Conservation (phyloP, 345 rosid species). For the Pseudoturritis turrita region DNA sequence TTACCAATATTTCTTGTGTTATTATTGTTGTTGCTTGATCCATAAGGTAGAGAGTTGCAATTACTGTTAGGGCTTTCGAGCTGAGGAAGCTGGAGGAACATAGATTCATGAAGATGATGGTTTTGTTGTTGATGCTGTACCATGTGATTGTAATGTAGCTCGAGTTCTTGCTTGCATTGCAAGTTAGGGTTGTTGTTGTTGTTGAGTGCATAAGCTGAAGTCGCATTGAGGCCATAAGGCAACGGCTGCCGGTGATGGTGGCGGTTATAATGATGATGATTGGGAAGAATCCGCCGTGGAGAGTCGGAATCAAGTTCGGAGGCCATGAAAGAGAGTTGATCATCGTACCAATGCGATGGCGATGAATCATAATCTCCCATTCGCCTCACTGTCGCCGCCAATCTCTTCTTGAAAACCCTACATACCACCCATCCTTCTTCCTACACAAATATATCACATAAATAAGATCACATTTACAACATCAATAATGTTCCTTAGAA, state of each 20-base stretch:
- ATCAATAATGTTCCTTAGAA: no score
- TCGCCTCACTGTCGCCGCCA: constrained; percentile 48
- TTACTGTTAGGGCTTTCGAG: constrained; percentile 60
- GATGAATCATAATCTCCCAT: constrained; percentile 52
- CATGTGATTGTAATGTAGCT: constrained; percentile 46
- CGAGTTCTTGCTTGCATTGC: constrained; percentile 69
- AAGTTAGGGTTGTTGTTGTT: neutral
- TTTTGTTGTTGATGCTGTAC: constrained; percentile 51
- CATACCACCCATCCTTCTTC: constrained; percentile 98
- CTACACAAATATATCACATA: constrained; percentile 26
- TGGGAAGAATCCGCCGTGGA: constrained; percentile 41
- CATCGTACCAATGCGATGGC: constrained; percentile 62
- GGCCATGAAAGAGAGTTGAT: constrained; percentile 56
- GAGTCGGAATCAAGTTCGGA: constrained; percentile 45
- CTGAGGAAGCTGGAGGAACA: constrained; percentile 71
- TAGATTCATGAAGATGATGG: constrained; percentile 41
- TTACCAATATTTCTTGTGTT: constrained; percentile 27
- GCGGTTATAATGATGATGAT: constrained; percentile 35
- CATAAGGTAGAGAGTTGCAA: constrained; percentile 39
- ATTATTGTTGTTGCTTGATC: constrained; percentile 31
- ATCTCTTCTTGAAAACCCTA: constrained; percentile 82
- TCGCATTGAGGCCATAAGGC: constrained; percentile 17
- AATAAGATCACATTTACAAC: neutral
- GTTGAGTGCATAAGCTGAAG: constrained; percentile 30
- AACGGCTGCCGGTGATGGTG: constrained; percentile 37